Evolutionary conservation across 495 filamentous ascomycete species (phyloP).

Genomic region (Rostrohypoxylon terebratum): DNA sequence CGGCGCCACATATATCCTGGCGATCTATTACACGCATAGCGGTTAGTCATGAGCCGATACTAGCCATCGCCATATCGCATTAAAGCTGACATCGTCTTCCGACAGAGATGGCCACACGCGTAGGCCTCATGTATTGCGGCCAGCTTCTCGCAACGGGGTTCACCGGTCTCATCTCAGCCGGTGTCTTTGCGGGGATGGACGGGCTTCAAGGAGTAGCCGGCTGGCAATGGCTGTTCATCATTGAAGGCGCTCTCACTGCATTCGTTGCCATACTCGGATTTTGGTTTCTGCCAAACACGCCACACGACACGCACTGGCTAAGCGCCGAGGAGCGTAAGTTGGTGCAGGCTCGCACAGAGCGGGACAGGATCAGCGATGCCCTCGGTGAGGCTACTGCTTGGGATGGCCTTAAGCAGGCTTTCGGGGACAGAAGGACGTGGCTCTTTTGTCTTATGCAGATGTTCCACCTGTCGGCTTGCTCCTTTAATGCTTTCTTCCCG

Average conservation of each 20-base stretch:
- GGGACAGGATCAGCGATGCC: slow-evolving; percentile 47
- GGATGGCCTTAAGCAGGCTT: slow-evolving; percentile 48
- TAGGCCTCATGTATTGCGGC: slow-evolving; percentile 42
- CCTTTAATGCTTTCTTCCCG: slow-evolving; percentile 59
- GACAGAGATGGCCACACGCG: slow-evolving; percentile 44
- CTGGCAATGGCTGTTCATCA: slow-evolving; percentile 50
- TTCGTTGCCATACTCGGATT: slow-evolving; percentile 43
- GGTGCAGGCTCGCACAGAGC: slow-evolving; percentile 44
- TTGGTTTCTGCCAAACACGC: slow-evolving; percentile 50
- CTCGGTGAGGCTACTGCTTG: slow-evolving; percentile 34
- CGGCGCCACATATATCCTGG: slow-evolving; percentile 61
- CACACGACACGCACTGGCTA: slow-evolving; percentile 47
- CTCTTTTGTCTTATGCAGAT: slow-evolving; percentile 52
- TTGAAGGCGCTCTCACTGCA: slow-evolving; percentile 47
- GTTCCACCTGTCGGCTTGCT: slow-evolving; percentile 48
- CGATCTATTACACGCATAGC: slow-evolving; percentile 62
- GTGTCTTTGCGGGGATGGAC: slow-evolving; percentile 44
- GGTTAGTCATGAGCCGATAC: slow-evolving; percentile 33
- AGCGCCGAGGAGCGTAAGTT: slow-evolving; percentile 42
- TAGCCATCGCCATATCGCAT: background rate
- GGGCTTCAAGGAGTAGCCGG: slow-evolving; percentile 35
- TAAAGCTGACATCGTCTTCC: background rate
- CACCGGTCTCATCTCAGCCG: slow-evolving; percentile 42
- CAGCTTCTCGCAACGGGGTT: slow-evolving; percentile 42
- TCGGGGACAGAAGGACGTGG: slow-evolving; percentile 49